Evolutionary conservation across 257 asterid genomes (phyloP), one percentile per base, ranked within the genome.

Genomic region (Verbena officinalis): DNA sequence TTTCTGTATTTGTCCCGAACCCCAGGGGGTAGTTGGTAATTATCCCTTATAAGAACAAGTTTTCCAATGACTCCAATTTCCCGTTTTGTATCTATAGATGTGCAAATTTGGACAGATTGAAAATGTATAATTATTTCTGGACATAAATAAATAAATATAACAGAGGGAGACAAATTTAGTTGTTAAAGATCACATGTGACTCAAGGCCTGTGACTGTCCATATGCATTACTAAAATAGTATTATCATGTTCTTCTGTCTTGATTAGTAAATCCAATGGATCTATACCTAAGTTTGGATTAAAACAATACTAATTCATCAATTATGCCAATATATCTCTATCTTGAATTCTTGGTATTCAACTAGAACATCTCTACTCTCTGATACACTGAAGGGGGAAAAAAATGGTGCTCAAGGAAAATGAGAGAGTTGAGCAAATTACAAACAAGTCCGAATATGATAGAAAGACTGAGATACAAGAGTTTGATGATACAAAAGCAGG

Each of bases 401-500:
- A 55, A 50, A 16, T 59, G 55, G 22, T 5, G 62, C 57, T 15
- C 34, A 19, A 48, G 33, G 8, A 63, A 46, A 3, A 31, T 17
- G 20, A 12, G 15, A 10, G 24, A 42, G 17, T 16, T 7, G 17
- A 43, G 7, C 10, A 36, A 50, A 13, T n/a, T n/a, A n/a, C 45
- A 40, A 61, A 10, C 49, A 20, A 2, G 11, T 20, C 56, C 6
- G 64, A 51, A 27, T 14, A 39, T 23, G 59, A 52, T 0, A 53
- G 60, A n/a, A 33, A 45, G 5, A 34, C 5, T 1, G 73, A 73
- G 48, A 1, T 73, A 1, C 50, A 19, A 21, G 78, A 22, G 13
- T 60, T 67, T 44, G 51, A 44, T 14, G 55, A 43, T 1, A 51
- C 77, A 2, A 66, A 73, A 59, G 38, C 21, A 0, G 77, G 73